A percentile compares a stretch with the other conserved stretches of the same genome.
These are phyloP conservation scores for Saccharomycopsis babjevae DNA, from an alignment of 805 yeast genomes.

Conservation along the genomic window DNA sequence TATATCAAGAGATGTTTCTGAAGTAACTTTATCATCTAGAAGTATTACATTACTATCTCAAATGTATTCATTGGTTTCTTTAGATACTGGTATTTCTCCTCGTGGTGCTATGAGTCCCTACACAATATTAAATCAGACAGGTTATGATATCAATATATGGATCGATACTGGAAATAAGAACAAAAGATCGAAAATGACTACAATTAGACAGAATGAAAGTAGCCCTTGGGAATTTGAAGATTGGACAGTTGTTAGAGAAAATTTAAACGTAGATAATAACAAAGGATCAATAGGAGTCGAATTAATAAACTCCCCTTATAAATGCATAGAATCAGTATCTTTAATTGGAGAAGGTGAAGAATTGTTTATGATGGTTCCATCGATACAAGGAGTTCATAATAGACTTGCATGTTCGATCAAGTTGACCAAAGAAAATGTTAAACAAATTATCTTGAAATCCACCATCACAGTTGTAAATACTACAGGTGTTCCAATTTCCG, in stretches of 20 bases:
- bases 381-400: constrained; percentile 52
- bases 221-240: constrained; percentile 90
- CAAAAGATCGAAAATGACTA: constrained; percentile 16
- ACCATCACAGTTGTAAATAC: constrained; percentile 61
- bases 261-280: constrained; percentile 53
- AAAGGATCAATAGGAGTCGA: constrained; percentile 56
- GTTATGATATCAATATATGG: constrained; percentile 75
- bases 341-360: constrained; percentile 81
- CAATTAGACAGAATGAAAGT: constrained; percentile 38
- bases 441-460: constrained; percentile 67
- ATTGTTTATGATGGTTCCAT: constrained; percentile 55
- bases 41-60: constrained; percentile 70
- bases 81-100: constrained; percentile 44
- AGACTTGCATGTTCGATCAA: constrained; percentile 64
- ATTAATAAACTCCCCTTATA: constrained; percentile 46
- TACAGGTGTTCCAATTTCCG: constrained; percentile 46
- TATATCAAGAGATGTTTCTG: constrained; percentile 66
- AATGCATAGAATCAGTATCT: constrained; percentile 44
- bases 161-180: constrained; percentile 36
- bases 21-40: constrained; percentile 71
- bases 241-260: constrained; percentile 81
- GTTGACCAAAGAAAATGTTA: constrained; percentile 68
- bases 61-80: constrained; percentile 46
- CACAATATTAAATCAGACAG: constrained; percentile 73
- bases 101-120: constrained; percentile 81